Base-by-base conservation (phyloP, 1,284 basidiomycete genomes). In the Trichosporon ovoides region DNA sequence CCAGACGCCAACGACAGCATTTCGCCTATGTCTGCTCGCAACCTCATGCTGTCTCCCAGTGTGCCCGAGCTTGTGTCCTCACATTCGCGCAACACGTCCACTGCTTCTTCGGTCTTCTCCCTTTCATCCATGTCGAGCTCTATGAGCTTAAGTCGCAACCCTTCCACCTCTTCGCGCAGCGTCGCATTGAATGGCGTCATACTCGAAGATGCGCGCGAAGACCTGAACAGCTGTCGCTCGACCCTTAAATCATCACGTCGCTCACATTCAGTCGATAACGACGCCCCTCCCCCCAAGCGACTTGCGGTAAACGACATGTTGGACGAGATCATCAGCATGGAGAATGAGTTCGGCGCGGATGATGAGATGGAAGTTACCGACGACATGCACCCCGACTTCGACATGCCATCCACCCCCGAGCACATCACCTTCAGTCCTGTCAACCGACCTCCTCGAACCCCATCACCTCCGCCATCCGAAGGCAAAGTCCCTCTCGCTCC, bases 321-420 rank as follows among this genome's bases (percentile, higher is more conserved):
- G 16, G 75, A 78, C 50, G 75, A 77, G 63, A 77, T 78, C 55
- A 71, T 78, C 33, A 66, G 66, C 60, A 77, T 78, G 75, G 76
- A 78, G 57, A 67, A 76, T 55, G 70, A 63, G 3, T 77, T 77
- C 2, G 68, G 70, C 13, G 68, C 68, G 40, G 65, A 67, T 16
- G 61, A 64, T 4, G n/a, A n/a, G n/a, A 9, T 51, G 12, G 38
- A 52, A 10, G 19, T 18, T n/a, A n/a, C n/a, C 20, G 19, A 31
- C 38, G 35, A 49, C 20, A 48, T 48, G 22, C 43, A 48, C 16
- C 22, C 43, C 24, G 43, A 48, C 43, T 48, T 48, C 28, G 43
- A 48, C 14, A 48, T 48, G n/a, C 52, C 38, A 7, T 37, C 48
- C 7, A 53, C 56, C 6, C 56, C 63, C 24, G 51, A 58, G 35